Percentiles rank a stretch among this genome's conserved stretches.
Conservation (phyloP, 208 protist species). For the Trypanosoma grayi region DNA sequence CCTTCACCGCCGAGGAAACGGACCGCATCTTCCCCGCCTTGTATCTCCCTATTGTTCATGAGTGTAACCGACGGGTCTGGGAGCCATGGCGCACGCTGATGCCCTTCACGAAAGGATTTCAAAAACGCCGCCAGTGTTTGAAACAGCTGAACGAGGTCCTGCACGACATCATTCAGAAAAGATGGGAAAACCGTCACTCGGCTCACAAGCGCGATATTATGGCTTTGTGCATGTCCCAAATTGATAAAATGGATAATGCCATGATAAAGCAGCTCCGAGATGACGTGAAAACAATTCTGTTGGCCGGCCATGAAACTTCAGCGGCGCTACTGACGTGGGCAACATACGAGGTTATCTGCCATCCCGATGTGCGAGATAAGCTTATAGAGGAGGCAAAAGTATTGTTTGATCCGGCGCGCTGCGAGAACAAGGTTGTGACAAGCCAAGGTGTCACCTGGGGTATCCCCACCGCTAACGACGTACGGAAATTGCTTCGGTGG, state of each 20-base stretch:
- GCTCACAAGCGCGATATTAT: constrained; percentile 64
- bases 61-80: constrained; percentile 89
- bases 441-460: constrained; percentile 58
- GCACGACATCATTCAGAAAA: constrained; percentile 61
- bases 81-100: constrained; percentile 85
- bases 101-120: constrained; percentile 68
- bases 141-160: constrained; percentile 73
- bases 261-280: constrained; percentile 73
- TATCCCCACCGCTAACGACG: constrained; percentile 53
- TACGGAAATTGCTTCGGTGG: constrained; percentile 58
- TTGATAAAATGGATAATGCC: constrained; percentile 47
- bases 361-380: constrained; percentile 50
- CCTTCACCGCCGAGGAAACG: constrained; percentile 75
- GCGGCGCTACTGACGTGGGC: constrained; percentile 88
- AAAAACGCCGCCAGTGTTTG: constrained; percentile 65
- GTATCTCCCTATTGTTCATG: constrained; percentile 89
- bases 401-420: constrained; percentile 73
- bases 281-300: constrained; percentile 90
- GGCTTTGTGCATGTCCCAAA: constrained; percentile 80
- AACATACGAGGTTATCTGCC: constrained; percentile 82
- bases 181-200: constrained; percentile 56
- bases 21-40: constrained; percentile 87
- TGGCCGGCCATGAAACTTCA: constrained; percentile 89
- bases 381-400: constrained; percentile 58
- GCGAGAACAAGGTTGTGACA: constrained; percentile 51